Base-by-base conservation (phyloP, 2,329 filamentous ascomycete species). In the Cytospora leucostoma region DNA sequence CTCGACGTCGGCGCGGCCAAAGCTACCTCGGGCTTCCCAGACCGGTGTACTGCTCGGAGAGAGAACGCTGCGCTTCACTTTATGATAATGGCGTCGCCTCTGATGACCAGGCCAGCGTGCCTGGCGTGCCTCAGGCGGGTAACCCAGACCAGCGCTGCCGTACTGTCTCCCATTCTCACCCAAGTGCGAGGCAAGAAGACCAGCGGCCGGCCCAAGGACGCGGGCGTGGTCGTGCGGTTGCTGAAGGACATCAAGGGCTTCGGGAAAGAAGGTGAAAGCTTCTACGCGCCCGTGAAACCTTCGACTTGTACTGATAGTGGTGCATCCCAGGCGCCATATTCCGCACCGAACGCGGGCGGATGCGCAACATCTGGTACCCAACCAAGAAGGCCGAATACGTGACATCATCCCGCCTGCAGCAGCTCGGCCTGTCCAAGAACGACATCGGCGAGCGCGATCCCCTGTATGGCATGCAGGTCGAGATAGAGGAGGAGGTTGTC, bases 151-250 rank as follows among this genome's bases (percentile, higher is more conserved):
- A 63, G 49, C 61, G 68, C 61, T 62, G 61, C 62, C 17, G 59
- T 62, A 50, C 50, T 69, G 54, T 68, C 69, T 63, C 65, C 70
- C 49, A 62, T 71, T 35, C 64, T 71, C 33, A 70, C 68, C 56
- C 75, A 77, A 68, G 69, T 72, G 55, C 78, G 78, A 61, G 71
- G 72, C 38, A 78, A 72, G 70, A 74, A 74, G 66, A 75, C 70
- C 56, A 71, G 72, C 55, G 70, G 73, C 63, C 73, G 74, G 60
- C 71, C 74, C 49, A 71, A 73, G 56, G 75, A 79, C 63, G 69
- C 75, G 64, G 78, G 78, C 64, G 77, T 80, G 13, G 72, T 79
- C 21, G 78, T 81, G 69, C 77, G 78, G 32, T 71, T 81, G 65
- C 71, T 80, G 10, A 65, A 74, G 60, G 75, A 80, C 62, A 74